Evolutionary conservation across 2,329 filamentous ascomycete genomes (phyloP).

Genomic region (Lecanicillium sp.): DNA sequence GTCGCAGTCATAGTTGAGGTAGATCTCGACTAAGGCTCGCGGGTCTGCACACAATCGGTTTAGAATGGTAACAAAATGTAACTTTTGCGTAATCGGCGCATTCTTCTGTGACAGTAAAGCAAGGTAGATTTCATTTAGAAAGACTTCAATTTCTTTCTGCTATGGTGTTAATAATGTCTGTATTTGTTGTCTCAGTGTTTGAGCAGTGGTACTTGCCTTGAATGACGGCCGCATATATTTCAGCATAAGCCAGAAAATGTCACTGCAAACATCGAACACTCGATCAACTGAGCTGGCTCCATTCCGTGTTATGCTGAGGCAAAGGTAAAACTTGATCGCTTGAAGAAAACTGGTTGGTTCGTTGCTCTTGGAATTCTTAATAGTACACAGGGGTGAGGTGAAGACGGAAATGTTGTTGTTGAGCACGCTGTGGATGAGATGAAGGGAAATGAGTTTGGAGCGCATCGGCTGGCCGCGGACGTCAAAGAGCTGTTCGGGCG

Average conservation of each 20-base stretch:
- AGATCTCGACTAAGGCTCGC: slow-evolving; percentile 83
- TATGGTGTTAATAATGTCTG: slow-evolving; percentile 18
- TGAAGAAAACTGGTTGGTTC: slow-evolving; percentile 87
- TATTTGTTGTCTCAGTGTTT: not conserved
- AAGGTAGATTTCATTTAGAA: slow-evolving; percentile 94
- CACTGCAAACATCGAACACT: slow-evolving; percentile 92
- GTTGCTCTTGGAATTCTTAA: slow-evolving; percentile 82
- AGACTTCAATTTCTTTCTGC: slow-evolving; percentile 94
- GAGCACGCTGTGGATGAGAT: slow-evolving; percentile 89
- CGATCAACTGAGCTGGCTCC: slow-evolving; percentile 86
- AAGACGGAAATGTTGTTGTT: slow-evolving; percentile 93
- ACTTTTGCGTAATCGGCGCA: slow-evolving; percentile 83
- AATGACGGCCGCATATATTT: slow-evolving; percentile 89
- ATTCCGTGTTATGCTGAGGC: slow-evolving; percentile 88
- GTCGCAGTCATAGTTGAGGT: slow-evolving; percentile 98
- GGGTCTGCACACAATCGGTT: slow-evolving; percentile 80
- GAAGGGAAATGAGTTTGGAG: slow-evolving; percentile 89
- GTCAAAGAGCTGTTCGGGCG: slow-evolving; percentile 87
- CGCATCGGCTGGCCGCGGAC: slow-evolving; percentile 93
- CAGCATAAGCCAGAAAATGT: slow-evolving; percentile 97
- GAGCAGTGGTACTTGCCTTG: slow-evolving; percentile 51
- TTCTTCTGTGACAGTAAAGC: slow-evolving; percentile 82
- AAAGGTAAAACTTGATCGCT: slow-evolving; percentile 94
- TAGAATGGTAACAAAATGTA: slow-evolving; percentile 81
- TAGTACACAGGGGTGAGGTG: slow-evolving; percentile 83